Percentiles rank a stretch among this genome's conserved stretches.
These are phyloP conservation scores for Fusarium floridanum DNA, from an alignment of 2,329 filamentous ascomycete genomes.

Conservation along the genomic window DNA sequence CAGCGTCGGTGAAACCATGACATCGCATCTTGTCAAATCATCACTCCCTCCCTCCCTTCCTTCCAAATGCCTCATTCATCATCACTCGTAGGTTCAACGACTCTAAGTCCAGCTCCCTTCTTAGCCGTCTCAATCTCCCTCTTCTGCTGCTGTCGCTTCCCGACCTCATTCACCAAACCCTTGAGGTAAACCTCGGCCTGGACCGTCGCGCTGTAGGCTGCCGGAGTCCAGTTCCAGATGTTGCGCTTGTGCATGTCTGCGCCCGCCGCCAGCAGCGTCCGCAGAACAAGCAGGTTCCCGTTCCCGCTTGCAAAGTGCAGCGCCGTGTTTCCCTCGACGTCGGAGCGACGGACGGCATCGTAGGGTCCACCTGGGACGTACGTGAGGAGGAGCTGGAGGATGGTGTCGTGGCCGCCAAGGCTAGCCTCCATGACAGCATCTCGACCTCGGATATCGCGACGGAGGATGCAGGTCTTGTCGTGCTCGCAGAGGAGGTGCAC, in stretches of 20 bases:
- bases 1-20: background rate
- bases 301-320: conserved; percentile 88
- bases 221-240: conserved; percentile 82
- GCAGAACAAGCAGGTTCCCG: conserved; percentile 81
- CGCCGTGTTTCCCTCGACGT: conserved; percentile 85
- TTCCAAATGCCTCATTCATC: conserved; percentile 40
- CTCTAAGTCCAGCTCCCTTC: conserved; percentile 58
- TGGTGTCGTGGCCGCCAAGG: conserved; percentile 71
- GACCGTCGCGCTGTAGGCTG: conserved; percentile 85
- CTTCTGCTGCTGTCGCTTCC: conserved; percentile 63
- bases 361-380: conserved; percentile 68
- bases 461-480: conserved; percentile 73
- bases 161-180: conserved; percentile 78
- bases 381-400: conserved; percentile 74
- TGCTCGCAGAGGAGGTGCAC: conserved; percentile 77
- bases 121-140: conserved; percentile 55
- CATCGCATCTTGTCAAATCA: background rate
- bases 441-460: conserved; percentile 75
- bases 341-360: conserved; percentile 68
- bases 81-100: conserved; percentile 58
- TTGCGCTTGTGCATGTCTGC: conserved; percentile 81
- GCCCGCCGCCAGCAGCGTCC: conserved; percentile 82
- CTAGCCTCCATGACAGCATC: conserved; percentile 79
- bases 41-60: background rate
- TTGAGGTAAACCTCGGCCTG: conserved; percentile 89